Base-by-base conservation (phyloP, 352 stramenopile genomes). In the Phytopythium oedochilum region DNA sequence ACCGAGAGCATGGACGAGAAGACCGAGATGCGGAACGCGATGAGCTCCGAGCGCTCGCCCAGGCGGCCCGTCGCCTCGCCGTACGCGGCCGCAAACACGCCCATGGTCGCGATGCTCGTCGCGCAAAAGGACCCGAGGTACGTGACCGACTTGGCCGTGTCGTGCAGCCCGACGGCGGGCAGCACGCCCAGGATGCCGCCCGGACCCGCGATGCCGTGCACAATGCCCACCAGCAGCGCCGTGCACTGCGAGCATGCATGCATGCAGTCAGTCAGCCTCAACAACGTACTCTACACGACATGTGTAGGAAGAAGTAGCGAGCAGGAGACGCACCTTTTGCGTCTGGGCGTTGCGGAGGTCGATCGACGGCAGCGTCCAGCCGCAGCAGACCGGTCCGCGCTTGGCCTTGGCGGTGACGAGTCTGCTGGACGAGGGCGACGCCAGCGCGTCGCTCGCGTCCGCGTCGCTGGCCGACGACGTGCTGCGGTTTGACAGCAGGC, bases 51-150 rank as follows among this genome's bases (percentile, higher is more conserved):
- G 49, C 82, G 82, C 51, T 89, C 75, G 45, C 78, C 78, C 11
- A 89, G 61, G 2, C 78, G 78, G 6, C 76, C 74, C 3, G 83
- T 90, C 3, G 71, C 76, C 56, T 89, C 83, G 38, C 92, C 88
- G 61, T 97, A 97, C 9, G 77, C 63, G 4, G 76, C 75, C 3
- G 92, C 86, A 71, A 97, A 98, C 0, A 78, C 49, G 23, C 89
- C 92, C 92, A 98, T 98, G 8, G 89, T 93, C 29, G 92, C 60
- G 57, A 92, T 97, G 28, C 74, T 92, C 35, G 75, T 92, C 5
- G 88, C 32, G 60, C 89, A 98, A 64, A 98, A 98, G 9, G 85
- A 91, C 8, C 79, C 75, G 28, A 98, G 63, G 69, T 98, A 98
- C 57, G 89, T 70, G 35, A 77, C 63, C 44, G 86, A 92, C 57